These are phyloP conservation scores for Cinnamomum chago DNA, from an alignment of 164 flowering plant genomes.

Conservation along the genomic window DNA sequence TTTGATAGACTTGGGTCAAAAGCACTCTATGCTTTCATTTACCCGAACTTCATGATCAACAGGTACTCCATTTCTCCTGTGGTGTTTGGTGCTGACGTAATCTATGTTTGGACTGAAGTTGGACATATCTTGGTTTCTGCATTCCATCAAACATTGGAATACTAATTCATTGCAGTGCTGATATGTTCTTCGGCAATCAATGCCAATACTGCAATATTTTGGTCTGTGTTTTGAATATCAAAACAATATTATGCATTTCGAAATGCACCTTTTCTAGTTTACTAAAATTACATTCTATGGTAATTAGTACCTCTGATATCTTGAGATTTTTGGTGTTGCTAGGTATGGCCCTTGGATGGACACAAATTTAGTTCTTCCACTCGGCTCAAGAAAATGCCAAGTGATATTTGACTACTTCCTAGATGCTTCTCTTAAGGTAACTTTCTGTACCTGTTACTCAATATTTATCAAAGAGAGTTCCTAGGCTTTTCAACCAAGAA, in stretches of 20 bases:
- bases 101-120: not conserved
- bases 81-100: not conserved
- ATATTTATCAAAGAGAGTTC: not conserved
- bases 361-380: slow-evolving; percentile 85
- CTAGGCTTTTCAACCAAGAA: too few species aligned
- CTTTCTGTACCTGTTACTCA: not conserved
- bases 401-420: slow-evolving; percentile 90
- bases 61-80: slow-evolving; percentile 35
- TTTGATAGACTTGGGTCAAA: slow-evolving; percentile 70
- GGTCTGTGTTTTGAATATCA: not conserved
- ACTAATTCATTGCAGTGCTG: not conserved
- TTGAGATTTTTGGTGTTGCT: slow-evolving; percentile 1
- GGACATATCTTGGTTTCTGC: not conserved
- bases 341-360: slow-evolving; percentile 99
- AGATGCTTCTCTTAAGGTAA: slow-evolving; percentile 59
- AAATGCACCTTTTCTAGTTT: not conserved
- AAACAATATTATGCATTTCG: too few species aligned
- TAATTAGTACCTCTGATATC: not conserved
- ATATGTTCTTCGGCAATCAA: not conserved
- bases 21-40: slow-evolving; percentile 84
- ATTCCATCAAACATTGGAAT: not conserved
- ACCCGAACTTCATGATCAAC: slow-evolving; percentile 94
- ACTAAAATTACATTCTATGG: not conserved
- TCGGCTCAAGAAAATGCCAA: slow-evolving; percentile 69
- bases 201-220: not conserved